Evolutionary conservation across 2,329 filamentous ascomycete genomes (phyloP).

Genomic region (Sporothrix euskadiensis): DNA sequence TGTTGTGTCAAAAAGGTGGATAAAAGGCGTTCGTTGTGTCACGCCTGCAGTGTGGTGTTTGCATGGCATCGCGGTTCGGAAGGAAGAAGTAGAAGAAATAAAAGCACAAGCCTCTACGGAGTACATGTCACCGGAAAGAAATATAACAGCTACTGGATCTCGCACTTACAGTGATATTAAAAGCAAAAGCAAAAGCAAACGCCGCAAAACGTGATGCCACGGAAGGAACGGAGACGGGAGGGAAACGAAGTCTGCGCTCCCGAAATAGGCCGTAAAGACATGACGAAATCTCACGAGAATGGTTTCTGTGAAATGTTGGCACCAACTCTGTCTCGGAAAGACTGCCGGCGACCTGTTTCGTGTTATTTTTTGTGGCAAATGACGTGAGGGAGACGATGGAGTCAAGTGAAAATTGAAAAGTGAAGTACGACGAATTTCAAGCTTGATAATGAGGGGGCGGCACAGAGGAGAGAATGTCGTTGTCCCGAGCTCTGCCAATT

Average conservation of each 20-base stretch:
- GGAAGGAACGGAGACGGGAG: not conserved
- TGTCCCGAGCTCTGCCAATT: not conserved
- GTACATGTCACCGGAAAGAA: not conserved
- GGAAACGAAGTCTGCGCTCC: not conserved
- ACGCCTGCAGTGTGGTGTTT: not conserved
- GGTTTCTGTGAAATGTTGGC: not conserved
- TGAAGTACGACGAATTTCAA: not conserved
- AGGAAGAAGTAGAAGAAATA: not conserved
- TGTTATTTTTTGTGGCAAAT: not conserved
- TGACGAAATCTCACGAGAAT: not conserved
- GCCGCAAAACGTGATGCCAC: not conserved
- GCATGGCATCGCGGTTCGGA: not conserved
- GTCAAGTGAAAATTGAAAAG: not conserved
- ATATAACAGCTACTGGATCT: not conserved
- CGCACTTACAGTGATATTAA: not conserved
- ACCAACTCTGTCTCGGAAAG: not conserved
- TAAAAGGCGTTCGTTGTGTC: not conserved
- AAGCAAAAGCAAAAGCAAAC: not conserved
- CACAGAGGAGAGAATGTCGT: not conserved
- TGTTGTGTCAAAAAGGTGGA: not conserved
- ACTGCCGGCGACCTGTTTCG: not conserved
- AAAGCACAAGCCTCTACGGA: not conserved
- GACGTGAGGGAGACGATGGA: not conserved
- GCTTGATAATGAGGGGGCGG: not conserved
- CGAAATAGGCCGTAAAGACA: not conserved